Conservation (phyloP, 2,329 filamentous ascomycete genomes). For the Colletotrichum sp. region DNA sequence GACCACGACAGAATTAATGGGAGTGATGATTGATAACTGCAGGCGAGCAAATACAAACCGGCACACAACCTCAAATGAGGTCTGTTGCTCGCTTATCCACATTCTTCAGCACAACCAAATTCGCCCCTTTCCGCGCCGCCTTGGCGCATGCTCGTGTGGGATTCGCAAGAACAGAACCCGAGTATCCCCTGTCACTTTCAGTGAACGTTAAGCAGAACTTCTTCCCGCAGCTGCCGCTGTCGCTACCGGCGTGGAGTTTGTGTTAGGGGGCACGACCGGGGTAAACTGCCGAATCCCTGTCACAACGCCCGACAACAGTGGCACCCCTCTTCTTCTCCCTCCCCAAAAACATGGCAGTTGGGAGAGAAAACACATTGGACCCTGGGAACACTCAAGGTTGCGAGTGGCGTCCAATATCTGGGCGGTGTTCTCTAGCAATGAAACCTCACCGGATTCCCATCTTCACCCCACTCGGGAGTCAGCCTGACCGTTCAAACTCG, state of each 20-base stretch:
- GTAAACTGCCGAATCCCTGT: conserved; percentile 1
- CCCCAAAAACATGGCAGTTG: not conserved
- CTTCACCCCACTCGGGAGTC: not conserved
- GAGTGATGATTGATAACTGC: not conserved
- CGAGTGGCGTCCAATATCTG: not conserved
- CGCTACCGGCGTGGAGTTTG: not conserved
- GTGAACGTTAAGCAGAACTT: not conserved
- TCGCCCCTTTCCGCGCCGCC: not conserved
- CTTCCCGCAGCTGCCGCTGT: not conserved
- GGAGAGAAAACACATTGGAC: not conserved
- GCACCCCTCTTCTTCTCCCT: not conserved
- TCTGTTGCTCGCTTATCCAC: not conserved
- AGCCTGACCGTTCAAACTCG: not conserved
- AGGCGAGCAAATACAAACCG: not conserved
- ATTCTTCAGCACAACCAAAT: not conserved
- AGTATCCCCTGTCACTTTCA: not conserved
- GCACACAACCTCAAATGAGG: not conserved
- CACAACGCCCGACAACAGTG: not conserved
- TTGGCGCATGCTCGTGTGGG: not conserved
- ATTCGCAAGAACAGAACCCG: not conserved
- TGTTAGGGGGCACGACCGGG: conserved; percentile 5
- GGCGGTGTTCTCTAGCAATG: not conserved
- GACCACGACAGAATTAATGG: not conserved
- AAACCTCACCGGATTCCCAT: not conserved
- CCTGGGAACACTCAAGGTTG: not conserved